Evolutionary conservation across 1,284 basidiomycete genomes (phyloP).

Genomic region (Leccinum variabile): DNA sequence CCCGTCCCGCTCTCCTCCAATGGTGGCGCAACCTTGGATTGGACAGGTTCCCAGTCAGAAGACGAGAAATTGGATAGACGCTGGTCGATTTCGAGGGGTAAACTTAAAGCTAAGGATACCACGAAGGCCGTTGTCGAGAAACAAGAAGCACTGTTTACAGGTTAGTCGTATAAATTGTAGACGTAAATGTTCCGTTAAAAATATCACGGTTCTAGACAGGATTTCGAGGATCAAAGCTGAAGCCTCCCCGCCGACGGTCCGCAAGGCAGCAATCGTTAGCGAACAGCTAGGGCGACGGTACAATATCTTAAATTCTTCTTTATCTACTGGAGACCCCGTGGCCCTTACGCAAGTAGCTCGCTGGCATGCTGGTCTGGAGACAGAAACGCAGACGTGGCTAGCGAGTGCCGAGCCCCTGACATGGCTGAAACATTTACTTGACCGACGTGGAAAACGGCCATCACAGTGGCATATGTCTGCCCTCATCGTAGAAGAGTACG

Average conservation of each 20-base stretch:
- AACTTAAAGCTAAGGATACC: conserved; percentile 61
- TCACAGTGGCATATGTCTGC: conserved; percentile 66
- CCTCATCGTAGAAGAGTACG: conserved; percentile 63
- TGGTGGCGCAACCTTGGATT: conserved; percentile 68
- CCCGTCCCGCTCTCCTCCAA: conserved; percentile 65
- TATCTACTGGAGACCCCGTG: conserved; percentile 38
- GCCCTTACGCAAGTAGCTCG: conserved; percentile 51
- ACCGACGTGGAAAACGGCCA: conserved; percentile 43
- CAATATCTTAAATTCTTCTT: conserved; percentile 45
- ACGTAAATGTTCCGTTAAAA: background rate
- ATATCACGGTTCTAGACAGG: conserved; percentile 46
- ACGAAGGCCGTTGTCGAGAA: conserved; percentile 47
- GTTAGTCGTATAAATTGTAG: conserved; percentile 34
- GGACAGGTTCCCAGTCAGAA: conserved; percentile 51
- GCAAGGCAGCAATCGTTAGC: conserved; percentile 65
- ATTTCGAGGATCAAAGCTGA: conserved; percentile 51
- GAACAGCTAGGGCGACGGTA: conserved; percentile 68
- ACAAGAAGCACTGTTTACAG: conserved; percentile 49
- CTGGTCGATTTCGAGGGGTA: conserved; percentile 60
- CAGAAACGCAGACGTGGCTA: conserved; percentile 46
- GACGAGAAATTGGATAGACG: conserved; percentile 58
- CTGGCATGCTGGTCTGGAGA: conserved; percentile 57
- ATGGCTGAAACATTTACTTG: conserved; percentile 65
- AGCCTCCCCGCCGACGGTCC: conserved; percentile 51
- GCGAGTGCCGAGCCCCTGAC: conserved; percentile 65